Evolutionary conservation across 2,329 filamentous ascomycete species (phyloP), one percentile per base, ranked within the genome.

Genomic region (Epichloe baconii): DNA sequence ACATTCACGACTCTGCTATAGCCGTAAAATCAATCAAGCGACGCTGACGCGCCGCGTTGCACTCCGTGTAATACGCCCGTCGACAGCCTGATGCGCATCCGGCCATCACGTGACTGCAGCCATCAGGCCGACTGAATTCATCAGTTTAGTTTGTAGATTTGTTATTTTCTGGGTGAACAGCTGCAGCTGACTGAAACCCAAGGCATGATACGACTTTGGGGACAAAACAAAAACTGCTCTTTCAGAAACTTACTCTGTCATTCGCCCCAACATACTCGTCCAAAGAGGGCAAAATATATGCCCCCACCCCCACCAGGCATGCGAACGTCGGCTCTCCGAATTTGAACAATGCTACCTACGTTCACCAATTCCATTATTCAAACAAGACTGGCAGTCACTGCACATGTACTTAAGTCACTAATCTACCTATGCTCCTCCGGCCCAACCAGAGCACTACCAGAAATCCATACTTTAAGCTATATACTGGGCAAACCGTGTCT

Each of bases 31-130:
- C 14, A 31, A 43, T 23, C 17, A 38, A 43, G 43, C 35, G 51
- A 52, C 44, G 43, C 51, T 31, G 48, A 37, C 52, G 52, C 52
- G 44, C 44, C 26, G 51, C 44, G 44, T 50, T 45, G 44, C 51
- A 41, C 31, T 38, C 31, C 38, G 51, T 48, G 37, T 53, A 44
- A 53, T 53, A 43, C 43, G 42, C 19, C 19, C 23, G 45, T 26
- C 35, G 49, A 44, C 40, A 38, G 41, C 5, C 23, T 19, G 31
- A 48, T 31, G 45, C 45, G 41, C 47, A 49, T 40, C 12, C 12
- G 19, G 17, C 3, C 19, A 17, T 52, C 51, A 52, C 47, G 51
- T 52, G 51, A 52, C 17, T 4, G 5, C 2, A 6, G 10, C 50
- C 19, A 12, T 41, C 11, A 10, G 31, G 31, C 31, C 31, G 31